phyloP scores from a whole-genome alignment of 2,329 filamentous ascomycete species.

The Clarireedia hainanense region DNA sequence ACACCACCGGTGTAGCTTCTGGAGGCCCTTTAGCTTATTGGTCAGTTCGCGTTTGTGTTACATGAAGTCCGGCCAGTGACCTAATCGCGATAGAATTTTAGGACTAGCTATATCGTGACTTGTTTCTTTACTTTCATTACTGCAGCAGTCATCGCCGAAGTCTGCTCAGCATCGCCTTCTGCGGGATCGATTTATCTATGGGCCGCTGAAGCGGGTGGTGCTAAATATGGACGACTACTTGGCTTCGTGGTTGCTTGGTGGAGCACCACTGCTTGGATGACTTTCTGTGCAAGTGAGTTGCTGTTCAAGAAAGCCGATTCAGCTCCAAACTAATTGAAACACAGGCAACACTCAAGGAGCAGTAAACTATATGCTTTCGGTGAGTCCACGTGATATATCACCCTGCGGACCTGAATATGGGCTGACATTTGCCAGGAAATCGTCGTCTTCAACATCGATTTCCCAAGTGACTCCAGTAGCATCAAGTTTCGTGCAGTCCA shows the following conservation, averaged over 20 bases:
- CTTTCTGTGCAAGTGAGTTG: constrained; percentile 10
- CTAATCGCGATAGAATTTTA: constrained; percentile 17
- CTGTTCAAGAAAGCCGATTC: neutral
- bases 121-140: constrained; percentile 15
- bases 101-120: constrained; percentile 46
- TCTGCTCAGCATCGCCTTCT: constrained; percentile 12
- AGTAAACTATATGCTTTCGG: constrained; percentile 15
- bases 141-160: constrained; percentile 12
- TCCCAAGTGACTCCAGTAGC: constrained; percentile 9
- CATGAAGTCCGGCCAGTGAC: neutral
- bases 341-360: constrained; percentile 13
- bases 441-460: constrained; percentile 12
- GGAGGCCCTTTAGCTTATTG: constrained; percentile 55
- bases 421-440: constrained; percentile 8
- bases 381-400: constrained; percentile 4
- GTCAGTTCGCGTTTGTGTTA: constrained; percentile 27
- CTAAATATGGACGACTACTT: constrained; percentile 12
- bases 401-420: neutral
- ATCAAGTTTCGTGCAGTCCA: constrained; percentile 13
- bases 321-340: neutral
- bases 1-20: constrained; percentile 53
- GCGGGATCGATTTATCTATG: constrained; percentile 16
- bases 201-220: constrained; percentile 11
- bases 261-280: constrained; percentile 14
- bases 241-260: constrained; percentile 13